phyloP scores from a whole-genome alignment of 2,329 filamentous ascomycete genomes.

The Microdochium paspali region DNA sequence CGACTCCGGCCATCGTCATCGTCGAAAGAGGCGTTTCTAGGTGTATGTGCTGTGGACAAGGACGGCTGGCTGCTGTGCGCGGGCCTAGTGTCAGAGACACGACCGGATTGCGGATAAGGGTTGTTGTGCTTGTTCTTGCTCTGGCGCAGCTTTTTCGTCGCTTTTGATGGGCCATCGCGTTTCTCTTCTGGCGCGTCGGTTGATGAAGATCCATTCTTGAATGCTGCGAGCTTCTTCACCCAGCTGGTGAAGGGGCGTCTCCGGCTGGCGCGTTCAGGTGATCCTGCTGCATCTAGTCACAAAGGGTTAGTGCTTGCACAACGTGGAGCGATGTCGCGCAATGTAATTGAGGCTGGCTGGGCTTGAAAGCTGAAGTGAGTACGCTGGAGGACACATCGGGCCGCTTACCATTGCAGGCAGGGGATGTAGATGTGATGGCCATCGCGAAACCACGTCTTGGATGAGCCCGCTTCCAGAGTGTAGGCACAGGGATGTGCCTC shows the following conservation, averaged over 20 bases:
- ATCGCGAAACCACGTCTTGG: too few species aligned
- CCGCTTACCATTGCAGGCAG: background rate
- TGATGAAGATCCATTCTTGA: slow-evolving; percentile 62
- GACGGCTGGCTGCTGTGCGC: slow-evolving; percentile 40
- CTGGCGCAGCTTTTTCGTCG: background rate
- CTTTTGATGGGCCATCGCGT: slow-evolving; percentile 26
- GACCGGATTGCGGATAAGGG: slow-evolving; percentile 81
- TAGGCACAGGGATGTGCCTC: background rate
- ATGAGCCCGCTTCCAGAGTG: background rate
- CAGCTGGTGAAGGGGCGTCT: slow-evolving; percentile 83
- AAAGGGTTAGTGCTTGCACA: background rate
- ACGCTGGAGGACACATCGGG: background rate
- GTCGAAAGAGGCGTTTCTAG: slow-evolving; percentile 51
- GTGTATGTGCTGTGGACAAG: slow-evolving; percentile 45
- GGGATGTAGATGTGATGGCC: background rate
- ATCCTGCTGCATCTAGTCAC: background rate
- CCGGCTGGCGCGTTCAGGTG: slow-evolving; percentile 48
- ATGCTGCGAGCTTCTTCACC: slow-evolving; percentile 87
- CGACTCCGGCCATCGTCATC: slow-evolving; percentile 40
- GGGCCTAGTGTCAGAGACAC: slow-evolving; percentile 27
- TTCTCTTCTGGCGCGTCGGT: slow-evolving; percentile 34
- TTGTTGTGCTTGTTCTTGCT: slow-evolving; percentile 72
- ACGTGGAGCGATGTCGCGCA: too few species aligned
- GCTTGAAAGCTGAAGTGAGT: too few species aligned
- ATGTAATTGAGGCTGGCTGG: too few species aligned